Evolutionary conservation across 805 yeast species (phyloP).

Genomic region (Wickerhamiella siamensis): DNA sequence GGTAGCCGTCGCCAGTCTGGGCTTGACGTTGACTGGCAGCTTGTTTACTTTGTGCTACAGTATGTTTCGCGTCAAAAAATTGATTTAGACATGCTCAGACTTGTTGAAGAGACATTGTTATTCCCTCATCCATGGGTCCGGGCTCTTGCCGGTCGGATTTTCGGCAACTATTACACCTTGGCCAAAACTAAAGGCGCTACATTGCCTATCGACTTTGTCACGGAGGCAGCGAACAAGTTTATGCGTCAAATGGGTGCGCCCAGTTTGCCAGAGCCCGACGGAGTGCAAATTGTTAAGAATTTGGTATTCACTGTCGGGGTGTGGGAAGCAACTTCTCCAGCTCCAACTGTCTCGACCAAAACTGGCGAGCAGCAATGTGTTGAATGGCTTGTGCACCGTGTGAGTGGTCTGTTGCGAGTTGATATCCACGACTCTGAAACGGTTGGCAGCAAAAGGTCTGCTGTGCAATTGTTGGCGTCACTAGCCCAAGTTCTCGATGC

Average conservation of each 20-base stretch:
- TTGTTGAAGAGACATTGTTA: slow-evolving; percentile 40
- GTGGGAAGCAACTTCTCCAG: slow-evolving; percentile 41
- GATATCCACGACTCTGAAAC: slow-evolving; percentile 33
- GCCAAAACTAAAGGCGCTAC: slow-evolving; percentile 17
- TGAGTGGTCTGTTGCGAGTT: slow-evolving; percentile 48
- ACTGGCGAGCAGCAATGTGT: slow-evolving; percentile 27
- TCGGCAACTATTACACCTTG: slow-evolving; percentile 38
- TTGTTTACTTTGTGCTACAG: slow-evolving; percentile 51
- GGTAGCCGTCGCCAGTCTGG: slow-evolving; percentile 23
- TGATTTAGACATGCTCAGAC: slow-evolving; percentile 23
- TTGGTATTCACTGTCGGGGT: slow-evolving; percentile 42
- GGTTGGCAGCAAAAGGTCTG: slow-evolving; percentile 45
- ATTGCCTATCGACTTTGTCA: slow-evolving; percentile 39
- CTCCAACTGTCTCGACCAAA: slow-evolving; percentile 1
- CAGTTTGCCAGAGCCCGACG: slow-evolving; percentile 44
- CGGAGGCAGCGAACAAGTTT: slow-evolving; percentile 42
- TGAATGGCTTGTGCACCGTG: slow-evolving; percentile 50
- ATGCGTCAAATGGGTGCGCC: slow-evolving; percentile 80
- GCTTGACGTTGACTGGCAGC: slow-evolving; percentile 54
- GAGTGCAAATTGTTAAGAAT: slow-evolving; percentile 50
- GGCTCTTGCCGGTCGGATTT: slow-evolving; percentile 44
- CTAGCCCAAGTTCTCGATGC: slow-evolving; percentile 35
- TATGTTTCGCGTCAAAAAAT: slow-evolving; percentile 23
- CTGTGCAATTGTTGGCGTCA: slow-evolving; percentile 60
- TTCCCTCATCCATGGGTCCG: slow-evolving; percentile 93